Conservation (phyloP, 345 rosid species). For the Euclidium syriacum region DNA sequence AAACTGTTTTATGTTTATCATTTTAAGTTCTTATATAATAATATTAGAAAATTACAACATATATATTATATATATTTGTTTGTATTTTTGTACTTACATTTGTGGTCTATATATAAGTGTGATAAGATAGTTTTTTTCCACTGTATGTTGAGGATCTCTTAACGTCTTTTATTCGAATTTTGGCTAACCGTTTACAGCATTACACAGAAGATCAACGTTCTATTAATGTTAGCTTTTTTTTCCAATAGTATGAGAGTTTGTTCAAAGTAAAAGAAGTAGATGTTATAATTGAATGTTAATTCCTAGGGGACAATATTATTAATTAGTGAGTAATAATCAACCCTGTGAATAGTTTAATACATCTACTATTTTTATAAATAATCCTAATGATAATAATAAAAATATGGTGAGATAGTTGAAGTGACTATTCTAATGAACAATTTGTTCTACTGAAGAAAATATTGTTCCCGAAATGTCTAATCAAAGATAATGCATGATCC, state of each 20-base stretch:
- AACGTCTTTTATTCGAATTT: too few relatives aligned
- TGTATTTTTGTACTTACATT: background rate
- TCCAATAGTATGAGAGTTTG: background rate
- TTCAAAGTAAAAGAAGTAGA: background rate
- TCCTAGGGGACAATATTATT: slow-evolving; percentile 12
- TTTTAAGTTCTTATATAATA: too few relatives aligned
- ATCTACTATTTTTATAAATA: background rate
- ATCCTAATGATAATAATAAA: background rate
- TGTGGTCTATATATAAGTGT: background rate
- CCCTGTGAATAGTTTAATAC: background rate
- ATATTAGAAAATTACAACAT: too few relatives aligned
- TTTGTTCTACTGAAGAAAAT: background rate
- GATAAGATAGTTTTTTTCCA: background rate
- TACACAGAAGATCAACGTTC: too few relatives aligned
- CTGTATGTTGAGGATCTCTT: too few relatives aligned
- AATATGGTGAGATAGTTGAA: background rate
- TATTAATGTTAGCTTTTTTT: too few relatives aligned
- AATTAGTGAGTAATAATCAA: background rate
- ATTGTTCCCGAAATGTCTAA: slow-evolving; percentile 6
- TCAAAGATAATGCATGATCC: slow-evolving; percentile 17
- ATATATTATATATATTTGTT: background rate
- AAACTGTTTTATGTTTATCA: background rate
- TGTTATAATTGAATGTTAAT: background rate
- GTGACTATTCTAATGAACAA: slow-evolving; percentile 3
- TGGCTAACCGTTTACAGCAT: too few relatives aligned